Percentiles rank a stretch among this genome's conserved stretches.
phyloP scores from a whole-genome alignment of 495 filamentous ascomycete species.

The Bacidia rubella region DNA sequence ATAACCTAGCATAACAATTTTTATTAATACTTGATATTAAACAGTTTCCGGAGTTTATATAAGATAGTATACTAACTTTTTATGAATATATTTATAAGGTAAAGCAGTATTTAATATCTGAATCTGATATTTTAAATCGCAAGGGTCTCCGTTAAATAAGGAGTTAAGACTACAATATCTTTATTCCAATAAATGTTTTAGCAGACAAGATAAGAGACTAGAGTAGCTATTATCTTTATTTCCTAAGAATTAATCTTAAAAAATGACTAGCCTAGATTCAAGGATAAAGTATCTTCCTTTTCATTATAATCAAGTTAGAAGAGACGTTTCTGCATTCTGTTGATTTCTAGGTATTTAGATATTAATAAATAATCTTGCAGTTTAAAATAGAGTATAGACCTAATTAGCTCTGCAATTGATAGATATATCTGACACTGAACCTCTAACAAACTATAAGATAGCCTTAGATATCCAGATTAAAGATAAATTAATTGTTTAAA shows the following conservation, averaged over 20 bases:
- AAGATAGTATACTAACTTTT: slow-evolving; percentile 38
- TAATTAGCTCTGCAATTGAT: slow-evolving; percentile 44
- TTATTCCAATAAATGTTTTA: slow-evolving; percentile 50
- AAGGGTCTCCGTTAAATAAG: slow-evolving; percentile 52
- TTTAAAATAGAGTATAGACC: slow-evolving; percentile 49
- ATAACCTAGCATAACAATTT: slow-evolving; percentile 37
- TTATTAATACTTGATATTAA: slow-evolving; percentile 27
- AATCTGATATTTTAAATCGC: slow-evolving; percentile 34
- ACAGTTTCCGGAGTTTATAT: slow-evolving; percentile 28
- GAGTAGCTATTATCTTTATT: slow-evolving; percentile 46
- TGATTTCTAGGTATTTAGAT: slow-evolving; percentile 40
- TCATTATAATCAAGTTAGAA: slow-evolving; percentile 64
- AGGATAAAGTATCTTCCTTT: slow-evolving; percentile 35
- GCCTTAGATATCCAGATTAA: slow-evolving; percentile 10
- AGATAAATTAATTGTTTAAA: slow-evolving; percentile 55
- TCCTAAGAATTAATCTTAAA: slow-evolving; percentile 59
- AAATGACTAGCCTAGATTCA: slow-evolving; percentile 10
- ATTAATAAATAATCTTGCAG: slow-evolving; percentile 46
- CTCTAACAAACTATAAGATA: slow-evolving; percentile 46
- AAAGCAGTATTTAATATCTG: slow-evolving; percentile 32
- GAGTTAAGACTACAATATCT: slow-evolving; percentile 72
- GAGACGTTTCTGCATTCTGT: slow-evolving; percentile 49
- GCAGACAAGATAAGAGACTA: slow-evolving; percentile 59
- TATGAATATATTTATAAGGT: slow-evolving; percentile 45
- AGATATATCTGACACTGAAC: slow-evolving; percentile 71